Conservation (phyloP, 768 basidiomycete species). For the Mycena filopes region DNA sequence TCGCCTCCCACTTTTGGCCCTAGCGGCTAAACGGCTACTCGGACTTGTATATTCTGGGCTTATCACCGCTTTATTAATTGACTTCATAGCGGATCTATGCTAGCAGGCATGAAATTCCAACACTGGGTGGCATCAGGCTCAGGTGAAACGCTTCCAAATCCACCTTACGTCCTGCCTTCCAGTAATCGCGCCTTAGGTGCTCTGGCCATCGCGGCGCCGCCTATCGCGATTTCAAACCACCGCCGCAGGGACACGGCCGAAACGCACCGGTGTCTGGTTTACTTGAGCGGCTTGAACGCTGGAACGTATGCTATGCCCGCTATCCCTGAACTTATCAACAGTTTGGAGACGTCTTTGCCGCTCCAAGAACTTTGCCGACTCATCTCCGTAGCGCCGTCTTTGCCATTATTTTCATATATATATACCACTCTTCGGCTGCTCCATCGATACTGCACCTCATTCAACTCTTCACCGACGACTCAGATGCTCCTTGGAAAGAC, state of each 20-base stretch:
- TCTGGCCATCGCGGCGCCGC: too few species aligned
- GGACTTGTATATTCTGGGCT: too few species aligned
- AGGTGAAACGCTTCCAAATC: not conserved
- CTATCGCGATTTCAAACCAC: not conserved
- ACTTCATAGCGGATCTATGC: too few species aligned
- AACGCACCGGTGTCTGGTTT: not conserved
- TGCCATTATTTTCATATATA: not conserved
- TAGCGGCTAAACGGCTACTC: too few species aligned
- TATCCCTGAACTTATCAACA: not conserved
- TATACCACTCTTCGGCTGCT: not conserved
- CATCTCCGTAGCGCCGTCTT: not conserved
- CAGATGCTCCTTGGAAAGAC: not conserved
- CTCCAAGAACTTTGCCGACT: conserved; percentile 3
- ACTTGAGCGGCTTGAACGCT: not conserved
- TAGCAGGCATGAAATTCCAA: not conserved
- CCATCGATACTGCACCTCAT: not conserved
- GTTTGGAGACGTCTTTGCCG: not conserved
- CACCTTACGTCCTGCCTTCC: not conserved
- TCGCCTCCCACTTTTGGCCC: too few species aligned
- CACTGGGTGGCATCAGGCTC: not conserved
- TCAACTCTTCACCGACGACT: not conserved
- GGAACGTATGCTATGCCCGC: not conserved
- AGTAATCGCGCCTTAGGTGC: not conserved
- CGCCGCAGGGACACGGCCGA: not conserved
- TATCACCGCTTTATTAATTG: too few species aligned